phyloP scores from a whole-genome alignment of 805 yeast species.

The Starmerella apicola region DNA sequence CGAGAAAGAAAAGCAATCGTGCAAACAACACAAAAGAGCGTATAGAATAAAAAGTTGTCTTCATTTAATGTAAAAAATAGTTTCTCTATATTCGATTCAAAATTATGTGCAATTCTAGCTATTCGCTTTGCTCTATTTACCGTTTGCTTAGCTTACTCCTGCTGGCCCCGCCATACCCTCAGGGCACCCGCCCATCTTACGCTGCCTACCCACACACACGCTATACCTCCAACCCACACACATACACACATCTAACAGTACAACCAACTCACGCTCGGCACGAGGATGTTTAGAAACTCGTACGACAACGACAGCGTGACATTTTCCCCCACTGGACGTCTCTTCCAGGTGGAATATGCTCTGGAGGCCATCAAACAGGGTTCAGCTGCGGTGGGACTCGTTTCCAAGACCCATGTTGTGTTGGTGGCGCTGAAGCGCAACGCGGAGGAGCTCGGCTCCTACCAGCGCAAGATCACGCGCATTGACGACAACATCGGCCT shows the following conservation, averaged over 20 bases:
- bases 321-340: slow-evolving; percentile 87
- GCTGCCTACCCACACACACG: neutral
- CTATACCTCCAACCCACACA: neutral
- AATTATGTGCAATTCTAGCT: too few species aligned
- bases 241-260: neutral
- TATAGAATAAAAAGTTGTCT: too few species aligned
- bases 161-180: too few species aligned
- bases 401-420: slow-evolving; percentile 77
- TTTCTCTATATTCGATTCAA: too few species aligned
- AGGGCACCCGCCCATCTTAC: too few species aligned
- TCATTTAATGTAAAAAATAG: too few species aligned
- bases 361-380: slow-evolving; percentile 96
- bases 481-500: slow-evolving; percentile 90
- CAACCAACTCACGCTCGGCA: neutral
- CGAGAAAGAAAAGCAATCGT: too few species aligned
- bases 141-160: too few species aligned
- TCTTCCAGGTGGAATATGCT: slow-evolving; percentile 82
- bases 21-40: too few species aligned
- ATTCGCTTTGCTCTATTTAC: too few species aligned
- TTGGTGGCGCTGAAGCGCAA: slow-evolving; percentile 89
- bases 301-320: slow-evolving; percentile 98
- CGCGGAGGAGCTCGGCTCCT: slow-evolving; percentile 94
- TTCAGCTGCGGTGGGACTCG: slow-evolving; percentile 88
- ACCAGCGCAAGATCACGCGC: slow-evolving; percentile 84
- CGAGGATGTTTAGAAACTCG: slow-evolving; percentile 73